Evolutionary conservation across 768 basidiomycete species (phyloP).

Genomic region (Neoboletus subvelutipes): DNA sequence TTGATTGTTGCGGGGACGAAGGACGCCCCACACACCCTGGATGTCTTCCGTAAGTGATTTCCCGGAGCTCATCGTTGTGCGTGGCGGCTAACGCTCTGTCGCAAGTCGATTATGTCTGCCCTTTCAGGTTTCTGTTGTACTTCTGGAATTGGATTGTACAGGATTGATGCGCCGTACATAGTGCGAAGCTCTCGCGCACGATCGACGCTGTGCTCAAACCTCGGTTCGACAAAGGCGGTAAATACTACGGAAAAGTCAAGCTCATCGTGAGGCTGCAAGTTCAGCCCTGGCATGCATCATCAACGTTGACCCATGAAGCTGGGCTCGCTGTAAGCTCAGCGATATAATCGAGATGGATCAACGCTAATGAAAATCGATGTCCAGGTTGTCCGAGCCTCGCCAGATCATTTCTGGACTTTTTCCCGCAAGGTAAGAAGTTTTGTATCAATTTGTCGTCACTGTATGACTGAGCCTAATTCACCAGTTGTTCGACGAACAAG

Average conservation of each 20-base stretch:
- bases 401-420: slow-evolving; percentile 80
- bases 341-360: not conserved
- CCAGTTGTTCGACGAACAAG: slow-evolving; percentile 76
- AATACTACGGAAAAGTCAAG: slow-evolving; percentile 73
- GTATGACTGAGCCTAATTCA: not conserved
- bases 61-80: not conserved
- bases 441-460: not conserved
- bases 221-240: slow-evolving; percentile 53
- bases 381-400: slow-evolving; percentile 69
- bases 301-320: slow-evolving; percentile 78
- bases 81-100: not conserved
- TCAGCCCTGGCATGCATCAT: slow-evolving; percentile 79
- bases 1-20: slow-evolving; percentile 58
- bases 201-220: slow-evolving; percentile 65
- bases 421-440: slow-evolving; percentile 52
- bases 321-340: slow-evolving; percentile 61
- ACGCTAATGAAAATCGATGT: not conserved
- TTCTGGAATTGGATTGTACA: not conserved
- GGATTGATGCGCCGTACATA: slow-evolving; percentile 22
- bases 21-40: slow-evolving; percentile 73
- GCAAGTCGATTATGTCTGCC: slow-evolving; percentile 85
- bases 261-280: slow-evolving; percentile 68
- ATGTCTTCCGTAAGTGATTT: slow-evolving; percentile 63
- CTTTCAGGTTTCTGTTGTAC: slow-evolving; percentile 54
- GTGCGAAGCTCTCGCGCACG: slow-evolving; percentile 58